phyloP scores from a whole-genome alignment of 495 filamentous ascomycete species.

The Elasticomyces elasticus region DNA sequence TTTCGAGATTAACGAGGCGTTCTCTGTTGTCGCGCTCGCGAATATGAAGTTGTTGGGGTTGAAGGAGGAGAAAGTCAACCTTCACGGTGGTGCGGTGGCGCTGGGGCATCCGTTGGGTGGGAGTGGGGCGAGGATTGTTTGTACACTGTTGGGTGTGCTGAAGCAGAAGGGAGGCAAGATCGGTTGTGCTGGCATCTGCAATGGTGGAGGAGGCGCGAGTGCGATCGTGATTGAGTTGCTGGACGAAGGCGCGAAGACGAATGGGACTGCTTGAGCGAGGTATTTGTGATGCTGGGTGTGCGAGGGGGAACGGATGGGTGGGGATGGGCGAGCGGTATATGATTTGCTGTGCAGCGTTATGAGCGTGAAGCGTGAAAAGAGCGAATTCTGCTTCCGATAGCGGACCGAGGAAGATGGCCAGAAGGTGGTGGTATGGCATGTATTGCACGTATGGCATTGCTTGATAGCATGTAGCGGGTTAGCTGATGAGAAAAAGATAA shows the following conservation, averaged over 20 bases:
- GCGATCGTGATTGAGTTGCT: constrained; percentile 72
- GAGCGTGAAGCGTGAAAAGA: no score
- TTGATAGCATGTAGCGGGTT: no score
- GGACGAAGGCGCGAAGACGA: not conserved
- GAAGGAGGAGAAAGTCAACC: constrained; percentile 78
- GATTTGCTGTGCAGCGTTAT: no score
- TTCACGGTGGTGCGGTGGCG: constrained; percentile 90
- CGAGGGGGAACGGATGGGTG: no score
- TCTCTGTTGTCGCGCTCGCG: constrained; percentile 89
- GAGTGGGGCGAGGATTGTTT: constrained; percentile 84
- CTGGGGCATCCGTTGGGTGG: constrained; percentile 91
- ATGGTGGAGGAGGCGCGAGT: constrained; percentile 89
- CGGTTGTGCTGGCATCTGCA: constrained; percentile 91
- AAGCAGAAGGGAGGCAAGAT: constrained; percentile 86
- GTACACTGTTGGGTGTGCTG: constrained; percentile 82
- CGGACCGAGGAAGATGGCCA: no score
- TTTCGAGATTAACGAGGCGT: constrained; percentile 98
- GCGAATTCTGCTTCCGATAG: no score
- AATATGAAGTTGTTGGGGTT: constrained; percentile 84
- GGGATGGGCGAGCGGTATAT: no score
- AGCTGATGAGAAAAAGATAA: no score
- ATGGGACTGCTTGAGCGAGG: constrained; percentile 1
- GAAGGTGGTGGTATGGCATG: no score
- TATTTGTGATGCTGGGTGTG: no score
- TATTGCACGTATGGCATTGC: no score